Conservation (phyloP, 2,329 filamentous ascomycete species). For the Aspergillus sergii region DNA sequence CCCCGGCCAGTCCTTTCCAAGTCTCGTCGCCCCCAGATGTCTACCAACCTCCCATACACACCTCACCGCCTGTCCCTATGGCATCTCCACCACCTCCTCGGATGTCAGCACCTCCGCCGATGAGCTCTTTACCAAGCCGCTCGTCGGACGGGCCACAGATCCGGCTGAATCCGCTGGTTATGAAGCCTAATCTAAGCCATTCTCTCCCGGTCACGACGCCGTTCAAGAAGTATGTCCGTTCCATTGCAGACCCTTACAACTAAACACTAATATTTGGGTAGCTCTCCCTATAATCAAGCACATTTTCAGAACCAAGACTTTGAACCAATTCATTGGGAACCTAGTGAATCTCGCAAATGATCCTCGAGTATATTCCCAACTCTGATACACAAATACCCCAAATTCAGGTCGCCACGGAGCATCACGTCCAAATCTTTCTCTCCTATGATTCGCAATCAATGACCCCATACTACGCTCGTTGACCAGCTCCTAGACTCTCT, state of each 20-base stretch:
- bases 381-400: neutral
- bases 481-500: neutral
- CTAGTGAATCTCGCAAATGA: slow-evolving; percentile 40
- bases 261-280: slow-evolving; percentile 20
- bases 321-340: slow-evolving; percentile 49
- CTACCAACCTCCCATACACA: slow-evolving; percentile 35
- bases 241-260: neutral
- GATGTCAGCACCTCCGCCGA: slow-evolving; percentile 31
- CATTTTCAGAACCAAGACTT: slow-evolving; percentile 51
- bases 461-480: slow-evolving; percentile 6
- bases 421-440: neutral
- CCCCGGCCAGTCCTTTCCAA: slow-evolving; percentile 32
- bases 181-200: slow-evolving; percentile 44
- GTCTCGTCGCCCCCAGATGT: slow-evolving; percentile 38
- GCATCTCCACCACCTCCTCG: slow-evolving; percentile 29
- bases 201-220: slow-evolving; percentile 44
- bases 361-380: neutral
- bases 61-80: slow-evolving; percentile 29
- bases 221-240: slow-evolving; percentile 43
- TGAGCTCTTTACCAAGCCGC: slow-evolving; percentile 37
- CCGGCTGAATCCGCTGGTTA: slow-evolving; percentile 45
- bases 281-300: slow-evolving; percentile 49
- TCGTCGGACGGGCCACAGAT: slow-evolving; percentile 44
- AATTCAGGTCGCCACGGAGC: neutral
- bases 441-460: slow-evolving; percentile 7